A percentile compares a stretch with the other conserved stretches of the same genome.
Conservation (phyloP, 441 rosid species). For the Erodium chrysanthum region DNA sequence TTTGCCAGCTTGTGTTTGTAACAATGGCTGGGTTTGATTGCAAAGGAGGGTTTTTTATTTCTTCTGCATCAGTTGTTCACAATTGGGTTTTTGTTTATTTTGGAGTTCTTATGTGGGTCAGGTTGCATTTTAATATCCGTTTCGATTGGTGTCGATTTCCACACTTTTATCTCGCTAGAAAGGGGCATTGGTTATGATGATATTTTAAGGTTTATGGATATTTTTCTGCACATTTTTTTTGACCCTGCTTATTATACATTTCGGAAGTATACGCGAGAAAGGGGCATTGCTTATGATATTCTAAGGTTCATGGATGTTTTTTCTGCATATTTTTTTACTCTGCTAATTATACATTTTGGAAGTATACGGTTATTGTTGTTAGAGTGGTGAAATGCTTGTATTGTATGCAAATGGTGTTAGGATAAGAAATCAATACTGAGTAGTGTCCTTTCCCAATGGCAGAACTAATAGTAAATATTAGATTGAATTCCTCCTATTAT, state of each 20-base stretch:
- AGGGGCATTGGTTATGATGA: not conserved
- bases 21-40: not conserved
- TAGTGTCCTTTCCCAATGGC: not conserved
- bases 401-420: not conserved
- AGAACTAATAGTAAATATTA: not conserved
- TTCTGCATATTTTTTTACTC: not conserved
- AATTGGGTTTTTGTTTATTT: constrained; percentile 3
- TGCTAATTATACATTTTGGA: not conserved
- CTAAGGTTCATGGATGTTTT: not conserved
- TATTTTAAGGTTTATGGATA: not conserved
- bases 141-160: not conserved
- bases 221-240: not conserved
- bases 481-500: not conserved
- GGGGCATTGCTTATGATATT: not conserved
- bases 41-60: not conserved
- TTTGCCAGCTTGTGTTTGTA: not conserved
- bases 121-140: not conserved
- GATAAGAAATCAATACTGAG: not conserved
- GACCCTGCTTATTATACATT: not conserved
- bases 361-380: not conserved
- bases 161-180: not conserved
- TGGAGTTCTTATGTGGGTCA: not conserved
- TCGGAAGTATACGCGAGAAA: not conserved
- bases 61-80: not conserved
- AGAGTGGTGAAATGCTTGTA: not conserved